Evolutionary conservation across 164 flowering plant species (phyloP), one percentile per base, ranked within the genome.

Genomic region (Cinnamomum chago): DNA sequence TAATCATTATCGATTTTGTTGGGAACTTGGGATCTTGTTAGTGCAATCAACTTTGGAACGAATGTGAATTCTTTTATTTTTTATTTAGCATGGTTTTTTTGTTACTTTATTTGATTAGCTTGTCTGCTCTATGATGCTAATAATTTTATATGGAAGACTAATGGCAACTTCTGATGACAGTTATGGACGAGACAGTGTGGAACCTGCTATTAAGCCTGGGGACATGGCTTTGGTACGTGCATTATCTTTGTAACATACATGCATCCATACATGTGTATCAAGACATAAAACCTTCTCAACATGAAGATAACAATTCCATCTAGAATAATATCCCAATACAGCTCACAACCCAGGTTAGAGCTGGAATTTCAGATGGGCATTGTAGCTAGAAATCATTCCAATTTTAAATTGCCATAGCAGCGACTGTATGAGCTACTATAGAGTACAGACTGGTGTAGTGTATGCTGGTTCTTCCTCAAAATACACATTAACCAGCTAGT

Each of bases 151-250:
- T 15, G 9, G 20, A 67, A 30, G 55, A 68, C 25, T 40, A 24
- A 50, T 51, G 18, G 20, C 5, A 25, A 22, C 52, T 58, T 12
- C 47, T 35, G 30, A 24, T 47, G 65, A 72, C 90, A 93, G 98
- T 5, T 93, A 90, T 79, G 98, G 89, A 40, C 80, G 95, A 81
- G 98, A 91, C 79, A 83, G 81, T 64, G 95, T 90, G 58, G 98
- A 93, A 76, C 98, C 98, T 75, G 86, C 87, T 73, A 40, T 90
- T 74, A 93, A 93, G 78, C 98, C 95, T 66, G 98, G 98, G 76
- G 97, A 90, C 71, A 58, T 87, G 15, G 92, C 92, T 67, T 74
- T 93, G 93, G 98, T 93, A 87, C 58, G 92, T 74, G 10, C 66
- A 55, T 55, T 66, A 5, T 4, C 18, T 69, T 65, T 64, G 68